Evolutionary conservation across 2,329 filamentous ascomycete species (phyloP), one percentile per base, ranked within the genome.

Genomic region (Neonectria faginata): DNA sequence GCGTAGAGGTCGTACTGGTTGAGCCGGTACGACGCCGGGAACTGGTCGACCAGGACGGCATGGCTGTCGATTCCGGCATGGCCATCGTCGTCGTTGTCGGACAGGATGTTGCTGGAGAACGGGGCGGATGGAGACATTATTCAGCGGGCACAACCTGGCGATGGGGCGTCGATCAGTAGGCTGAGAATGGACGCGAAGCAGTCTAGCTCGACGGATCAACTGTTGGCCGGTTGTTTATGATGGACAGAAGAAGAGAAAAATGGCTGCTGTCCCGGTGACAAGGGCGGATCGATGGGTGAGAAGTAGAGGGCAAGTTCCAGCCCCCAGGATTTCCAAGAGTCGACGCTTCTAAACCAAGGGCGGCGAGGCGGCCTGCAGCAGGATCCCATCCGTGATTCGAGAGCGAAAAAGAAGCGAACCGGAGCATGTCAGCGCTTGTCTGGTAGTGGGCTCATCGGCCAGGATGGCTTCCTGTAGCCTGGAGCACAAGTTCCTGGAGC

Each of bases 11-110:
- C 53, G 45, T 62, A 39, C 7, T 39, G 36, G 20, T 16, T 27
- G 27, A 36, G 25, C 36, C 53, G 45, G 20, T 57, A 62, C 33
- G 59, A 62, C 20, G 59, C 59, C 3, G 59, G 59, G 53, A 62
- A 62, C 27, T 62, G 53, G 27, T 62, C 59, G 18, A 9, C 41
- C 33, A 50, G 12, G 11, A 20, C 29, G 16, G 44, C 36, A 5
- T 55, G 44, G 22, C 44, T 41, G 4, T 55, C 45, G 14, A 39
- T 16, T 47, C 36, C 47, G 54, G 54, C 9, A 42, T 31, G 33
- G 14, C 42, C 44, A 42, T 42, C 20, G 27, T 52, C 20, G 27
- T 52, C 47, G 3, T 20, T 11, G 14, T 57, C 54, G 18, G 18
- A 22, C 7, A 62, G 39, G 16, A 62, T 36, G 47, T 53, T 50